phyloP scores from a whole-genome alignment of 176 grass and related monocot species.

The Zizania latifolia region DNA sequence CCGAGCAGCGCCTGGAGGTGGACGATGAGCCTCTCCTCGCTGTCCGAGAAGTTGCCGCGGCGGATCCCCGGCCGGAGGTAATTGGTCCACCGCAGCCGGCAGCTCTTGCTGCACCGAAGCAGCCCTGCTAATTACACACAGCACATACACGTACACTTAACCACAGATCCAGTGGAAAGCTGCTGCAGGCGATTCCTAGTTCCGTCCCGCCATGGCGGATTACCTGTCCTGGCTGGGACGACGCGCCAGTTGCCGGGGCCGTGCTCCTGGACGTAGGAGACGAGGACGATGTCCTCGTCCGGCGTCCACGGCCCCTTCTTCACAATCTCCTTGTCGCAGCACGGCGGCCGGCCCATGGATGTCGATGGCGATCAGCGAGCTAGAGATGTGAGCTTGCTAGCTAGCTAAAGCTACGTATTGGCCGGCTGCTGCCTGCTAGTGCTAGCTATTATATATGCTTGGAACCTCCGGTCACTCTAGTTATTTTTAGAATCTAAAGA shows the following conservation, averaged over 20 bases:
- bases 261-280: conserved; percentile 76
- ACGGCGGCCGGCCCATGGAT: conserved; percentile 61
- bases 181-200: too few relatives aligned
- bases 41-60: conserved; percentile 61
- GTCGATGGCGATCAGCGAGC: background rate
- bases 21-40: conserved; percentile 71
- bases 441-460: too few relatives aligned
- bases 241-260: conserved; percentile 74
- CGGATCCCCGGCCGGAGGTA: conserved; percentile 77
- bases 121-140: too few relatives aligned
- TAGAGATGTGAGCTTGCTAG: background rate
- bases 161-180: background rate
- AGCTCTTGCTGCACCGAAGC: conserved; percentile 80
- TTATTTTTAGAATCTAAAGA: too few relatives aligned
- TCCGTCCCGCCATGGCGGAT: too few relatives aligned
- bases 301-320: conserved; percentile 91
- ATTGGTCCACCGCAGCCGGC: conserved; percentile 84
- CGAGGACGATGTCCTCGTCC: conserved; percentile 77
- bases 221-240: conserved; percentile 49
- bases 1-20: conserved; percentile 84
- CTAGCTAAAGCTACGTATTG: too few relatives aligned
- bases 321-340: conserved; percentile 54
- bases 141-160: background rate
- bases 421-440: too few relatives aligned
- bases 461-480: too few relatives aligned